These are phyloP conservation scores for Leishmania amazonensis DNA, from an alignment of 208 protist genomes.

Conservation along the genomic window DNA sequence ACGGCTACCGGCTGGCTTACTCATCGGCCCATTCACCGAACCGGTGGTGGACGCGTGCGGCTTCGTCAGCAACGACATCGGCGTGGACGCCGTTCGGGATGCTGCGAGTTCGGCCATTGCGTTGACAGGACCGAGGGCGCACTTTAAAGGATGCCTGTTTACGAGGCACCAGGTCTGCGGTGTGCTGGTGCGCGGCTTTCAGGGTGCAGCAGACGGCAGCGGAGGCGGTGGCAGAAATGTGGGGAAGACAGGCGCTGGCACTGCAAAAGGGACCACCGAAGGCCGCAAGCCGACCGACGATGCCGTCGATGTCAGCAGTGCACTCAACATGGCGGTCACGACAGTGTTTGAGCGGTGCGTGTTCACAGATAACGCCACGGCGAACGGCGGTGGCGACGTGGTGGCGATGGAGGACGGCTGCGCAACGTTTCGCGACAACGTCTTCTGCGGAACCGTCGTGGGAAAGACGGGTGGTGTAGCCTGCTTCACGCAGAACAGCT, in stretches of 20 bases:
- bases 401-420: slow-evolving; percentile 51
- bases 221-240: neutral
- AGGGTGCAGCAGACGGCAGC: neutral
- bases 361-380: slow-evolving; percentile 55
- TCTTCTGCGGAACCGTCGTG: slow-evolving; percentile 77
- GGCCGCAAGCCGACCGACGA: neutral
- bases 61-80: slow-evolving; percentile 78
- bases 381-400: slow-evolving; percentile 58
- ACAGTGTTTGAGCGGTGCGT: slow-evolving; percentile 62
- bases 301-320: neutral
- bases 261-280: neutral
- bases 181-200: slow-evolving; percentile 54
- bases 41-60: slow-evolving; percentile 45
- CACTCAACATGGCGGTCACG: slow-evolving; percentile 10
- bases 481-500: slow-evolving; percentile 63
- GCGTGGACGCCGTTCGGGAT: slow-evolving; percentile 63
- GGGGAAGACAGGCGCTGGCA: neutral
- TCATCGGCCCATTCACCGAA: slow-evolving; percentile 47
- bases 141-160: slow-evolving; percentile 41
- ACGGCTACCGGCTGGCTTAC: slow-evolving; percentile 48
- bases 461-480: slow-evolving; percentile 42
- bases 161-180: slow-evolving; percentile 37
- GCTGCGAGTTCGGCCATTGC: slow-evolving; percentile 11
- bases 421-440: slow-evolving; percentile 60
- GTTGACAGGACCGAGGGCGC: slow-evolving; percentile 18